These are phyloP conservation scores for Boehmeria nivea DNA, from an alignment of 306 rosid species.

Conservation along the genomic window DNA sequence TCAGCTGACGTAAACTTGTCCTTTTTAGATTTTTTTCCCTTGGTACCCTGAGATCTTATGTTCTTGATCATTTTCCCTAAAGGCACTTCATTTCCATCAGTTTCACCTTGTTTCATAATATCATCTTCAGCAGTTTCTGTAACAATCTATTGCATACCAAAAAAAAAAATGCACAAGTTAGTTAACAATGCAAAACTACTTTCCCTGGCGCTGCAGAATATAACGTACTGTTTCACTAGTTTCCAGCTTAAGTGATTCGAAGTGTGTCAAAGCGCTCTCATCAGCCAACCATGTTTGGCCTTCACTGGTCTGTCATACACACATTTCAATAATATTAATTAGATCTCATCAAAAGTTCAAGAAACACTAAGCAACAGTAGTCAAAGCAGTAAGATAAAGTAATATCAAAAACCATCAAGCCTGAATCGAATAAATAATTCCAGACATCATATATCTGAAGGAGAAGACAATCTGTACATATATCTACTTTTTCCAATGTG, in stretches of 20 bases:
- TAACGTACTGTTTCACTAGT: slow-evolving; percentile 45
- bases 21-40: slow-evolving; percentile 57
- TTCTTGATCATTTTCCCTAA: slow-evolving; percentile 63
- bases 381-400: too few relatives aligned
- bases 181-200: background rate
- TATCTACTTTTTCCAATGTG: background rate
- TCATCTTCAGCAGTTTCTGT: slow-evolving; percentile 47
- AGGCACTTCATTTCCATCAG: slow-evolving; percentile 62
- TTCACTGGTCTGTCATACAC: slow-evolving; percentile 45
- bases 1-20: slow-evolving; percentile 39
- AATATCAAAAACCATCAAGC: too few relatives aligned
- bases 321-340: background rate
- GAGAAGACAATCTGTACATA: background rate
- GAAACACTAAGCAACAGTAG: too few relatives aligned
- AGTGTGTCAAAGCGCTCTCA: slow-evolving; percentile 61
- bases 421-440: slow-evolving; percentile 6
- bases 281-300: slow-evolving; percentile 75
- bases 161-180: slow-evolving; percentile 19
- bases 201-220: slow-evolving; percentile 5
- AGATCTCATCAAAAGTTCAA: too few relatives aligned
- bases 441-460: background rate
- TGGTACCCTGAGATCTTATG: slow-evolving; percentile 53
- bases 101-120: slow-evolving; percentile 49
- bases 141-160: slow-evolving; percentile 36
- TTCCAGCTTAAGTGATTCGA: slow-evolving; percentile 82